These are phyloP conservation scores for Colletotrichum sp. DNA, from an alignment of 2,329 filamentous ascomycete species.

Conservation along the genomic window DNA sequence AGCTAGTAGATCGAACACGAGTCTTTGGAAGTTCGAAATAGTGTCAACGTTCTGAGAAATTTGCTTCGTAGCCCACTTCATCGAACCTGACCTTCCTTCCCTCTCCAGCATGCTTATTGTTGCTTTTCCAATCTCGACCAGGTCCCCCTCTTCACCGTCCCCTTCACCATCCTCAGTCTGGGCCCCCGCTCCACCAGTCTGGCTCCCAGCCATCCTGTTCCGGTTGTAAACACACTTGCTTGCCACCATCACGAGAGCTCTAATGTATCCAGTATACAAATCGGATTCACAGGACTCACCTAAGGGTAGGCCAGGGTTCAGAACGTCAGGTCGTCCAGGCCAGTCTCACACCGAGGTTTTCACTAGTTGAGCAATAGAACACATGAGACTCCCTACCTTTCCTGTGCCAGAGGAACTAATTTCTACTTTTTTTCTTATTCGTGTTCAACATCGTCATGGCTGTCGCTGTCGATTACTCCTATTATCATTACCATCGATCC, in stretches of 20 bases:
- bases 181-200: not conserved
- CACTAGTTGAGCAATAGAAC: not conserved
- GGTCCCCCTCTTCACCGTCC: not conserved
- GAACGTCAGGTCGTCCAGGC: not conserved
- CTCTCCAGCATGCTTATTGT: not conserved
- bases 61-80: not conserved
- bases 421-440: not conserved
- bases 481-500: not conserved
- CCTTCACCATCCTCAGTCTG: not conserved
- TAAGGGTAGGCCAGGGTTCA: not conserved
- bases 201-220: not conserved
- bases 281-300: not conserved
- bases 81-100: not conserved
- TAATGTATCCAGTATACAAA: not conserved
- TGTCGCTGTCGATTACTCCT: not conserved
- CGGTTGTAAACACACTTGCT: not conserved
- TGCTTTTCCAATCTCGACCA: not conserved
- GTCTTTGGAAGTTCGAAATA: not conserved
- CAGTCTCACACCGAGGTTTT: not conserved
- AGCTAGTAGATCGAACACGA: not conserved
- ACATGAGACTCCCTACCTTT: not conserved
- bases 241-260: not conserved
- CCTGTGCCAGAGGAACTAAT: not conserved
- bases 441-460: not conserved
- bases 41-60: not conserved